Conservation (phyloP, 2,329 filamentous ascomycete species). For the Xylariaceae sp. region DNA sequence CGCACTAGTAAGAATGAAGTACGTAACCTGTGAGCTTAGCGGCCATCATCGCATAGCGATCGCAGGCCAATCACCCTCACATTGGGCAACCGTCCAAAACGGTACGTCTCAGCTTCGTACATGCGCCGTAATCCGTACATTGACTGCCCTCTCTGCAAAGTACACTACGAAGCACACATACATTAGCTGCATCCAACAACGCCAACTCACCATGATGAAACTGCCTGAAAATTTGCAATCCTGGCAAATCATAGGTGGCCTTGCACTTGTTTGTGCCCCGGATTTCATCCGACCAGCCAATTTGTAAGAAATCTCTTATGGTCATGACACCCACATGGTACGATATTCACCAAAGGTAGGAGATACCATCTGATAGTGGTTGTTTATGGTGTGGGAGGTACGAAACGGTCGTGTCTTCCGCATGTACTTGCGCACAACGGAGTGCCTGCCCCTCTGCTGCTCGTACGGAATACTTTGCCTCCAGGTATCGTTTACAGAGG, state of each 20-base stretch:
- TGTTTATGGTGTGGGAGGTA: background rate
- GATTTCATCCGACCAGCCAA: background rate
- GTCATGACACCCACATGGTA: conserved; percentile 3
- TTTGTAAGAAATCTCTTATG: background rate
- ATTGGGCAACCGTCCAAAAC: too few species aligned
- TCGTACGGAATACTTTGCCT: too few species aligned
- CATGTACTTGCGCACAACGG: too few species aligned
- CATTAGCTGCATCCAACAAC: conserved; percentile 14
- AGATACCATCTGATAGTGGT: background rate
- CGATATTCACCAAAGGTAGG: background rate
- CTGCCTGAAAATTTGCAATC: conserved; percentile 12
- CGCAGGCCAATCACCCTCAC: too few species aligned
- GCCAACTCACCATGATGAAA: conserved; percentile 17
- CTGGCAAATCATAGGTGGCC: conserved; percentile 1
- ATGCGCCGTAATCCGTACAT: too few species aligned
- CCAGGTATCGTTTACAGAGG: too few species aligned
- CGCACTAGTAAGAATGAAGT: background rate
- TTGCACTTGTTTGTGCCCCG: background rate
- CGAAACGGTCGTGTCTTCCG: too few species aligned
- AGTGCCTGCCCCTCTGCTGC: too few species aligned
- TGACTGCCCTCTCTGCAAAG: too few species aligned
- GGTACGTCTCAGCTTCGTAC: too few species aligned
- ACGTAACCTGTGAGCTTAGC: background rate
- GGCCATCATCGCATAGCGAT: background rate
- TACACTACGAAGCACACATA: too few species aligned